Evolutionary conservation across 2,329 filamentous ascomycete genomes (phyloP), one percentile per base, ranked within the genome.

Genomic region (Pseudogymnoascus sp.): DNA sequence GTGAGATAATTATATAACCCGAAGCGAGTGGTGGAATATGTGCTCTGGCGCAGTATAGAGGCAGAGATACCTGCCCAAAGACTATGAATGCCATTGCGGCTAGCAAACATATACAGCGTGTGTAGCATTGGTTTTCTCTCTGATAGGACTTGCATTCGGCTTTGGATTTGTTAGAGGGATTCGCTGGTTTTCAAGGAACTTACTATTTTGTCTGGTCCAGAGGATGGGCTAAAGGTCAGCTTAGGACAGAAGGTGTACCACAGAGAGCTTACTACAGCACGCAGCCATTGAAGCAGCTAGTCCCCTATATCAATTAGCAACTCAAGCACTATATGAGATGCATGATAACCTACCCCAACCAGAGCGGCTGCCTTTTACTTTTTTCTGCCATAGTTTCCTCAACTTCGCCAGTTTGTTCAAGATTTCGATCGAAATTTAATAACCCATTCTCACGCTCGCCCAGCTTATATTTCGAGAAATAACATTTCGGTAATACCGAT

Each of bases 11-110:
- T 75, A 64, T 79, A 77, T 0, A 79, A 70, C 13, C 77, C 77
- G 66, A 79, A 79, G 2, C 78, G 73, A 1, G 78, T 74, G 7
- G 77, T 79, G 0, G 77, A 79, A 64, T 79, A 79, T 13, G 76
- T 78, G 15, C 74, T 75, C 63, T 79, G 77, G 17, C 78, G 74
- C 6, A 79, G 72, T 37, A 79, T 74, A 1, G 77, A 79, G 9
- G 77, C 77, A 1, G 77, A 78, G 21, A 79, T 71, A 4, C 77
- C 77, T 4, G 71, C 71, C 77, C 77, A 79, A 3, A 79, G 72
- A 1, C 77, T 79, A 7, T 70, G 68, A 35, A 79, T 74, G 7
- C 77, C 77, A 64, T 79, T 77, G 65, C 75, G 70, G 2, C 71
- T 66, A 3, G 77, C 77, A 63, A 77, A 79, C 19, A 70, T 67